Conservation (phyloP, 371 early-diverging fungal species). For the Mortierella sp. region DNA sequence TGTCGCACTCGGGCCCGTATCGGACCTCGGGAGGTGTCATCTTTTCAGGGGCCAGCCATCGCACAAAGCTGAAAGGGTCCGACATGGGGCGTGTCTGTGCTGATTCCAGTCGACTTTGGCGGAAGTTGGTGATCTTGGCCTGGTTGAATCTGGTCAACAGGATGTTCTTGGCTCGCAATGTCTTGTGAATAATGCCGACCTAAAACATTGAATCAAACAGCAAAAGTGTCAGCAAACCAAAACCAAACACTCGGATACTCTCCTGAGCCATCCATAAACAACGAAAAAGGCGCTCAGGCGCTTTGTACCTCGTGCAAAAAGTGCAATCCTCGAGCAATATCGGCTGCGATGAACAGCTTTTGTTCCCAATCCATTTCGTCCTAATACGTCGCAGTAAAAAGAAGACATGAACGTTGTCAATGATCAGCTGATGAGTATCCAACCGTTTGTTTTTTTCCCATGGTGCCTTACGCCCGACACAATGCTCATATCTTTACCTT, state of each 20-base stretch:
- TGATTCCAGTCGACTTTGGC: slow-evolving; percentile 53
- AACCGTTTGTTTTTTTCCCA: not conserved
- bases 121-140: slow-evolving; percentile 56
- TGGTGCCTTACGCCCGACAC: not conserved
- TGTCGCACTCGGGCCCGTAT: slow-evolving; percentile 52
- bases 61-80: slow-evolving; percentile 53
- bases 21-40: slow-evolving; percentile 47
- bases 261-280: slow-evolving; percentile 20
- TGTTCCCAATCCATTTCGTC: slow-evolving; percentile 50
- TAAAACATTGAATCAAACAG: not conserved
- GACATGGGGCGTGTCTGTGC: slow-evolving; percentile 54
- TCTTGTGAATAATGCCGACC: slow-evolving; percentile 58
- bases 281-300: not conserved
- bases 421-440: not conserved
- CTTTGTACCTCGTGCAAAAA: slow-evolving; percentile 55
- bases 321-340: slow-evolving; percentile 43
- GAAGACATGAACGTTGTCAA: not conserved
- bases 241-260: not conserved
- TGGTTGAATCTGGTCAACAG: slow-evolving; percentile 41
- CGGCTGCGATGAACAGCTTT: slow-evolving; percentile 47
- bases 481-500: slow-evolving; percentile 24
- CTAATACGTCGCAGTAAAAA: slow-evolving; percentile 13
- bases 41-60: slow-evolving; percentile 59
- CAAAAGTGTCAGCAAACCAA: not conserved
- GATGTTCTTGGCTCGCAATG: slow-evolving; percentile 54